Evolutionary conservation across 768 basidiomycete genomes (phyloP).

Genomic region (Tricholoma furcatifolium): DNA sequence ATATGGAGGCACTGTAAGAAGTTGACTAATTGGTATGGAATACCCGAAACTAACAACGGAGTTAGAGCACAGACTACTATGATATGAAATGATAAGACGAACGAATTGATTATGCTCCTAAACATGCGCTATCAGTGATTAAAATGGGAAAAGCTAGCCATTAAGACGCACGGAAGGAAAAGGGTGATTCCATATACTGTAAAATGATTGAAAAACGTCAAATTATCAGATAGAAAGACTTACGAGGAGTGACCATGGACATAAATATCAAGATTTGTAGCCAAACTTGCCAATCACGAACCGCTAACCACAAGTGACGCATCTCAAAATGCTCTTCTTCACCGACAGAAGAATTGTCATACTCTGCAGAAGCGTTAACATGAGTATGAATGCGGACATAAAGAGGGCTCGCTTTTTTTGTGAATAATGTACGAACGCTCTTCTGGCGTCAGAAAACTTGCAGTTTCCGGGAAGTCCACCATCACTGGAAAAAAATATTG

Average conservation of each 20-base stretch:
- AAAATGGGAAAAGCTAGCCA: neutral
- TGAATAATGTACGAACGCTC: constrained; percentile 54
- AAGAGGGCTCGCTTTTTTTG: constrained; percentile 46
- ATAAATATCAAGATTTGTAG: constrained; percentile 58
- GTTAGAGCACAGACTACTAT: neutral
- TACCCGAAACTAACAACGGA: constrained; percentile 54
- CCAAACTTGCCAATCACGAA: constrained; percentile 68
- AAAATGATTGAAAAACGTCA: neutral
- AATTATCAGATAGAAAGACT: no score
- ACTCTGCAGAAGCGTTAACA: constrained; percentile 34
- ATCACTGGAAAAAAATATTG: constrained; percentile 38
- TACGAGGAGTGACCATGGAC: constrained; percentile 58
- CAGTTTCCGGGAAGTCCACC: constrained; percentile 61
- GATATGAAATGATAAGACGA: constrained; percentile 8
- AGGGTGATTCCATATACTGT: constrained; percentile 71
- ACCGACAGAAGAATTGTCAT: constrained; percentile 52
- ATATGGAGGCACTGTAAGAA: constrained; percentile 71
- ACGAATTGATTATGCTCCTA: constrained; percentile 62
- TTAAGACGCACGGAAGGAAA: constrained; percentile 57
- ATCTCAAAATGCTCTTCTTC: constrained; percentile 62
- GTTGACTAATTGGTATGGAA: constrained; percentile 52
- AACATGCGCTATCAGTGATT: neutral
- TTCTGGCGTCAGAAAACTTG: constrained; percentile 59
- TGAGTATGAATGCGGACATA: neutral
- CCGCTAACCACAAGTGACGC: constrained; percentile 50